These are phyloP conservation scores for Lactarius tabidus DNA, from an alignment of 768 basidiomycete species.

Conservation along the genomic window DNA sequence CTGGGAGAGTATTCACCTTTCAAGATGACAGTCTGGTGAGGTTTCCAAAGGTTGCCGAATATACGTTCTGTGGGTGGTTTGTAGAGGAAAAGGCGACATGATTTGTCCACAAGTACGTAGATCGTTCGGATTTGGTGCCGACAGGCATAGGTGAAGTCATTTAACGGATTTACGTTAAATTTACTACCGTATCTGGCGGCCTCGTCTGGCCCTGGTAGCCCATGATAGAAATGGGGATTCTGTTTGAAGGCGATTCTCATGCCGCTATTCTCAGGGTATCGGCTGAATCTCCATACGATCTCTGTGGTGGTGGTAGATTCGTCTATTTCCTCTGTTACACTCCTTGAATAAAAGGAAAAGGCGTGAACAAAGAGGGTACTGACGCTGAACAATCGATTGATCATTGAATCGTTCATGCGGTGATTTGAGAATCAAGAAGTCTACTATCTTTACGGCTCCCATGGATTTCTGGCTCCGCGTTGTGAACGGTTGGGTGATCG, in stretches of 20 bases:
- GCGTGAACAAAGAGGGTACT: not conserved
- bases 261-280: not conserved
- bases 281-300: not conserved
- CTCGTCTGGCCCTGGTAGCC: not conserved
- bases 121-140: not conserved
- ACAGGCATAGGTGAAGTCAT: not conserved
- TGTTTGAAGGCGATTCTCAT: not conserved
- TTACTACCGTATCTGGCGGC: not conserved
- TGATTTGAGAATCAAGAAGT: not conserved
- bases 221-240: not conserved
- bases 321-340: not conserved
- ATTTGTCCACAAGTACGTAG: not conserved
- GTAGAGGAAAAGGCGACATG: not conserved
- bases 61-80: not conserved
- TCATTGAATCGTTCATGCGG: not conserved
- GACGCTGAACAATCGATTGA: not conserved
- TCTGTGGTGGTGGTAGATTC: not conserved
- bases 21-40: slow-evolving; percentile 4
- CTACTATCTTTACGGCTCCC: not conserved
- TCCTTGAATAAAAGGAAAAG: not conserved
- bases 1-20: not conserved
- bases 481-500: not conserved
- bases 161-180: not conserved
- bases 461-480: not conserved
- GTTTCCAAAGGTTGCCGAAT: slow-evolving; percentile 13